These are phyloP conservation scores for Cercospora janseana DNA, from an alignment of 2,329 filamentous ascomycete species.

Conservation along the genomic window DNA sequence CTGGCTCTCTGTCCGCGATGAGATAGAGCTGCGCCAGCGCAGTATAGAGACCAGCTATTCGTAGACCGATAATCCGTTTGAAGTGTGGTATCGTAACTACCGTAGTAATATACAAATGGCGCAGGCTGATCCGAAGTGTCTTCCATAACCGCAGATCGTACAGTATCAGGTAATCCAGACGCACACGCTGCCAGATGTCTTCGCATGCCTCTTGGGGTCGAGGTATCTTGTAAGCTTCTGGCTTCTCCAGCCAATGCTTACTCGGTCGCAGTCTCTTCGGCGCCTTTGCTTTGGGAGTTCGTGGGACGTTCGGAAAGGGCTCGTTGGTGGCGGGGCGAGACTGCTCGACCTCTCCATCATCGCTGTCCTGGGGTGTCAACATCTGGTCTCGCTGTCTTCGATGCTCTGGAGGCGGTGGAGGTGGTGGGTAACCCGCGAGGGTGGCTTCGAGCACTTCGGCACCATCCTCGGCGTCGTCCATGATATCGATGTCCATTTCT, in stretches of 20 bases:
- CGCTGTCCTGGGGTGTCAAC: slow-evolving; percentile 35
- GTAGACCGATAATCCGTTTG: slow-evolving; percentile 85
- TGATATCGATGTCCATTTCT: slow-evolving; percentile 52
- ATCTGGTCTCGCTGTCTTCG: slow-evolving; percentile 26
- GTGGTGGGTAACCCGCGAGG: slow-evolving; percentile 70
- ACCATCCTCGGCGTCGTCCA: slow-evolving; percentile 57
- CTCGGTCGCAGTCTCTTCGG: slow-evolving; percentile 61
- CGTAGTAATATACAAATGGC: slow-evolving; percentile 92
- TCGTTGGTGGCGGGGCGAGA: slow-evolving; percentile 31
- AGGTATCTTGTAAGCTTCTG: slow-evolving; percentile 58
- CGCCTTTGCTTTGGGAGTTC: slow-evolving; percentile 63
- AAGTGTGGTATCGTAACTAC: slow-evolving; percentile 94
- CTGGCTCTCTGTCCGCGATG: slow-evolving; percentile 91
- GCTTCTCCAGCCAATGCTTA: slow-evolving; percentile 82
- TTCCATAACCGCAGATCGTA: slow-evolving; percentile 98
- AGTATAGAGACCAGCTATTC: slow-evolving; percentile 95
- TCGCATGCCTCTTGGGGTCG: slow-evolving; percentile 65
- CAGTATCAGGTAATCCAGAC: slow-evolving; percentile 89
- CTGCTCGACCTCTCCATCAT: slow-evolving; percentile 50
- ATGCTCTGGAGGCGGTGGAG: slow-evolving; percentile 56
- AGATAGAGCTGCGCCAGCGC: slow-evolving; percentile 90
- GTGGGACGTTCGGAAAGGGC: slow-evolving; percentile 64
- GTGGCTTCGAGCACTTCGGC: slow-evolving; percentile 76
- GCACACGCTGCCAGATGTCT: slow-evolving; percentile 82
- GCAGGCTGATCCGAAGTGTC: slow-evolving; percentile 82